A percentile compares a stretch with the other conserved stretches of the same genome.
Conservation (phyloP, 176 grass and related monocot species). For the Cocos nucifera region DNA sequence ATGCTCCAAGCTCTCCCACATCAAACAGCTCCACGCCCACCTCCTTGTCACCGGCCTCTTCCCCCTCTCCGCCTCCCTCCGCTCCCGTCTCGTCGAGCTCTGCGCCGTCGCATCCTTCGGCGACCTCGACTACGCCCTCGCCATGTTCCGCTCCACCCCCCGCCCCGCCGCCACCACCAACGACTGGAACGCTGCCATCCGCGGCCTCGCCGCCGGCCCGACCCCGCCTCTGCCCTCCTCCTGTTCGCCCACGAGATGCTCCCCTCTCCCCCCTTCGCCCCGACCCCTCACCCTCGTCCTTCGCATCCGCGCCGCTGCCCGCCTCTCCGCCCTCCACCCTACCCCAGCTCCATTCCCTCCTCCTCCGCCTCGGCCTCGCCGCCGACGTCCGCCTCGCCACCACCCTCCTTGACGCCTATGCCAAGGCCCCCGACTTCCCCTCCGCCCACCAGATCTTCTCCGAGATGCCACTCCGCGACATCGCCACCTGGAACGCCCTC, state of each 20-base stretch:
- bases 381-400: constrained; percentile 48
- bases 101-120: constrained; percentile 25
- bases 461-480: constrained; percentile 54
- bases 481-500: constrained; percentile 71
- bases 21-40: constrained; percentile 63
- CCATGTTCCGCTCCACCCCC: constrained; percentile 40
- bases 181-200: constrained; percentile 60
- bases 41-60: constrained; percentile 50
- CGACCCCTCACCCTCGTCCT: constrained; percentile 76
- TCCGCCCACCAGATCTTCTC: constrained; percentile 55
- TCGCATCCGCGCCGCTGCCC: constrained; percentile 51
- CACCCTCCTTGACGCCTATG: constrained; percentile 64
- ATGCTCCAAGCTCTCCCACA: constrained; percentile 29
- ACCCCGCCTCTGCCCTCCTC: constrained; percentile 34
- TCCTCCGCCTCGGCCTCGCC: constrained; percentile 32
- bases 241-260: constrained; percentile 42
- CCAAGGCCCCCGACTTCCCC: constrained; percentile 33
- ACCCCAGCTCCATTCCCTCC: constrained; percentile 53
- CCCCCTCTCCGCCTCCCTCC: constrained; percentile 14
- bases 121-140: constrained; percentile 47
- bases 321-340: constrained; percentile 24
- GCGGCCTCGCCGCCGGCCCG: constrained; percentile 47
- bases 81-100: constrained; percentile 28
- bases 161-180: constrained; percentile 36
- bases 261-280: constrained; percentile 26